Evolutionary conservation across 805 yeast species (phyloP), one percentile per base, ranked within the genome.

Genomic region (Barnettozyma californica): DNA sequence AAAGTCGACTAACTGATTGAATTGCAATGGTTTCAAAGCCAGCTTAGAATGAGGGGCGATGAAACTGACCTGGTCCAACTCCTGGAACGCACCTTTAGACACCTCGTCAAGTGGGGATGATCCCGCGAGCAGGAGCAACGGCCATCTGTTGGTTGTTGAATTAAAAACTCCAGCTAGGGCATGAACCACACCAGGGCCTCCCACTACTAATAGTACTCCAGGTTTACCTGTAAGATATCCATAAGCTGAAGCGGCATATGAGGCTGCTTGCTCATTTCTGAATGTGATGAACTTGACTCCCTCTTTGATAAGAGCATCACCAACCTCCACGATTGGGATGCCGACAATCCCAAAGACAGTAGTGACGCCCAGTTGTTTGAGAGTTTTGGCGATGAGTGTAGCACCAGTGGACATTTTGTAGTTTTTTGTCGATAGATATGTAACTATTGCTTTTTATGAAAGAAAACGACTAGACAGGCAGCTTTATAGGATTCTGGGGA

Each of bases 171-270:
- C 91, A 0, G 89, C 78, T 40, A 80, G 56, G 0, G 87, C 83
- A 53, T 84, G 88, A 9, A 84, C 71, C 3, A 84, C 67, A 4
- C 90, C 90, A 0, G 90, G 89, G 0, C 90, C 90, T 29, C 91
- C 90, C 4, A 84, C 90, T 0, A 82, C 85, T 3, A 84, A 68
- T 16, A 81, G 61, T 0, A 84, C 85, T 18, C 86, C 89, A 0
- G 90, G 90, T 50, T 62, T 66, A 1, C 79, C 78, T 4, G 85
- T 81, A 39, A 84, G 59, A 53, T 78, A 84, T 0, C 89, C 89
- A 60, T 84, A 82, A 0, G 77, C 75, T 1, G 87, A 78, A 2
- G 91, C 90, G 2, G 91, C 91, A 56, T 84, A 83, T 0, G 87
- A 78, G 0, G 91, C 90, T 14, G 84, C 72, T 57, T 84, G 90